Evolutionary conservation across 441 rosid species (phyloP), one percentile per base, ranked within the genome.

Genomic region (Adansonia rubrostipa): DNA sequence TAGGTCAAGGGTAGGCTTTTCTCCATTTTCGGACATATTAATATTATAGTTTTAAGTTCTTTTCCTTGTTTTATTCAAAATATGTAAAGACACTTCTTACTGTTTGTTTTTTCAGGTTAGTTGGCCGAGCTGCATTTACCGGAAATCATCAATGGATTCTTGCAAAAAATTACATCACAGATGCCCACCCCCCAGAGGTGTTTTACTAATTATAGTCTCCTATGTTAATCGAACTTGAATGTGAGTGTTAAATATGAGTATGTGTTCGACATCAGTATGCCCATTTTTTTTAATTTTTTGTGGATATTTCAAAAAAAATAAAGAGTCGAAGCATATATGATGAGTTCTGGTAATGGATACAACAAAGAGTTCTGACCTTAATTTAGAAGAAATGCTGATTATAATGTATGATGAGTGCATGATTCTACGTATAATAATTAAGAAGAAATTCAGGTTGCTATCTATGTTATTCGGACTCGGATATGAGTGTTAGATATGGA

Each of bases 121-220:
- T 96, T 36, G 97, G 98, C 11, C 89, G 95, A 83, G 93, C 93
- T 87, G 97, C 98, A 56, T 94, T 96, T 81, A 90, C 91, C 0
- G 98, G 96, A 80, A 90, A 86, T 78, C 93, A 92, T 84, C 89
- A 88, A 64, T 96, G 99, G 98, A 87, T 96, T 61, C 87, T 89
- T 78, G 86, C 93, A 13, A 89, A 84, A 47, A 89, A 60, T 84
- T 91, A 82, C 62, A 76, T 72, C 74, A 86, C 85, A 44, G 81
- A 83, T 78, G 78, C 82, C 80, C 90, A 92, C 80, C 96, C 98
- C 20, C 92, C 88, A 6, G 97, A 96, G 96, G 97, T 91, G 82
- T 54, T 36, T 11, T 48, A 40, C 7, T 3, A 44, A 10, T 45
- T 81, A 42, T 42, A 28, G 28, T 47, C 7, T 7, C 48, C 15